Conservation (phyloP, 768 basidiomycete species). For the Hericium coralloides region DNA sequence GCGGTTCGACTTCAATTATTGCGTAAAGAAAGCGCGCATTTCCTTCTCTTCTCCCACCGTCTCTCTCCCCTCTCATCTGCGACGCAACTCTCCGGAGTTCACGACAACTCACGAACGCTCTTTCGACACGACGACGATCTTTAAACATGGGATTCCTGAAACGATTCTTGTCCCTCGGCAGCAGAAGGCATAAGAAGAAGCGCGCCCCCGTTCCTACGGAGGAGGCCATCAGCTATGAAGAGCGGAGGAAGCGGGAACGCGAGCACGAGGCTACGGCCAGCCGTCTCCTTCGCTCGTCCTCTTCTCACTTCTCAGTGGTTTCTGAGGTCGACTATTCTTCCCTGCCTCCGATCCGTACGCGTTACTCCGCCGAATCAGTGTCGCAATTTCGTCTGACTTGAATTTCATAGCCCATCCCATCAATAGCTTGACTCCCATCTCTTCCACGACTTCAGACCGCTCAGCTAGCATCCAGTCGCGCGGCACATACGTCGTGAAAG, state of each 20-base stretch:
- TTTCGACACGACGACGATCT: neutral
- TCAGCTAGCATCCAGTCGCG: conserved; percentile 42
- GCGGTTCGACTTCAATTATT: neutral
- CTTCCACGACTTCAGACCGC: conserved; percentile 43
- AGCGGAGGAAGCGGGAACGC: conserved; percentile 23
- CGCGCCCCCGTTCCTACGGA: conserved; percentile 4
- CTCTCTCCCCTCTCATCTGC: neutral
- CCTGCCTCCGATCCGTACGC: conserved; percentile 66
- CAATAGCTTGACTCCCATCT: conserved; percentile 41
- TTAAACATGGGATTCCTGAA: conserved; percentile 60
- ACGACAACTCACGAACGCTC: neutral
- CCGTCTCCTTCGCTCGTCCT: conserved; percentile 61
- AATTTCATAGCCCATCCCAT: conserved; percentile 44
- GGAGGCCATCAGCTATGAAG: neutral
- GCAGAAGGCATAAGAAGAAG: conserved; percentile 47
- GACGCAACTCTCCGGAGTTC: no score
- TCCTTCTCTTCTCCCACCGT: neutral
- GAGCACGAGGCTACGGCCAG: conserved; percentile 44
- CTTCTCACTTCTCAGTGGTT: conserved; percentile 52
- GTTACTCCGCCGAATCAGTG: neutral
- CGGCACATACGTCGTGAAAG: conserved; percentile 66
- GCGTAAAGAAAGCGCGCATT: neutral
- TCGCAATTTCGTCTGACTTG: neutral
- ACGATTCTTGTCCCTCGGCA: conserved; percentile 59
- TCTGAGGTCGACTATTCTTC: conserved; percentile 45